Evolutionary conservation across 805 yeast species (phyloP).

Genomic region (Vanderwaltozyma tropicalis): DNA sequence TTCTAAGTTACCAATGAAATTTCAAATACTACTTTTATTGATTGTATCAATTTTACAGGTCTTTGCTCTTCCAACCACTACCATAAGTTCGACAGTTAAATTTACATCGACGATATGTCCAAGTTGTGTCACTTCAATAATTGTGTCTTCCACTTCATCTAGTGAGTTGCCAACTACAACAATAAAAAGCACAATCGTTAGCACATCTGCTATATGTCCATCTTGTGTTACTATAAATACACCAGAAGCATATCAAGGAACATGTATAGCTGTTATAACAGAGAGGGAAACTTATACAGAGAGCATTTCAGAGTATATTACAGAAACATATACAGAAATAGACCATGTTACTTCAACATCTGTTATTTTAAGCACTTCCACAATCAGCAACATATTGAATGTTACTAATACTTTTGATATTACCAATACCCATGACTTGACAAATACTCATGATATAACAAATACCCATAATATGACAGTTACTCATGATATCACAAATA

Average conservation of each 20-base stretch:
- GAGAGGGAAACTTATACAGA: too few species aligned
- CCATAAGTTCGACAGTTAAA: conserved; percentile 1
- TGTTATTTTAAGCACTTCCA: not conserved
- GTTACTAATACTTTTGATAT: not conserved
- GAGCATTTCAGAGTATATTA: too few species aligned
- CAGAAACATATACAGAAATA: not conserved
- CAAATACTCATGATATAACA: not conserved
- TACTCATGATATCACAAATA: not conserved
- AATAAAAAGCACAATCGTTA: too few species aligned
- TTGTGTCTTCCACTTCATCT: not conserved
- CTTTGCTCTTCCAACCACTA: not conserved
- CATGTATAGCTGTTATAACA: too few species aligned
- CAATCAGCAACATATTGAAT: not conserved
- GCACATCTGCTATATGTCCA: too few species aligned
- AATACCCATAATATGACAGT: not conserved
- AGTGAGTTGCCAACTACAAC: not conserved
- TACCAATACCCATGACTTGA: not conserved
- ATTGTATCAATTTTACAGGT: too few species aligned
- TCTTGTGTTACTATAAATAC: too few species aligned
- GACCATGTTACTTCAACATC: not conserved
- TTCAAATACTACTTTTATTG: too few species aligned
- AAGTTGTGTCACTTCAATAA: conserved; percentile 2
- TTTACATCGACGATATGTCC: conserved; percentile 7
- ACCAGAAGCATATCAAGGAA: too few species aligned
- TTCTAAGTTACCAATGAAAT: too few species aligned